Conservation (phyloP, 495 filamentous ascomycete species). For the Penicillium cosmopolitanum region DNA sequence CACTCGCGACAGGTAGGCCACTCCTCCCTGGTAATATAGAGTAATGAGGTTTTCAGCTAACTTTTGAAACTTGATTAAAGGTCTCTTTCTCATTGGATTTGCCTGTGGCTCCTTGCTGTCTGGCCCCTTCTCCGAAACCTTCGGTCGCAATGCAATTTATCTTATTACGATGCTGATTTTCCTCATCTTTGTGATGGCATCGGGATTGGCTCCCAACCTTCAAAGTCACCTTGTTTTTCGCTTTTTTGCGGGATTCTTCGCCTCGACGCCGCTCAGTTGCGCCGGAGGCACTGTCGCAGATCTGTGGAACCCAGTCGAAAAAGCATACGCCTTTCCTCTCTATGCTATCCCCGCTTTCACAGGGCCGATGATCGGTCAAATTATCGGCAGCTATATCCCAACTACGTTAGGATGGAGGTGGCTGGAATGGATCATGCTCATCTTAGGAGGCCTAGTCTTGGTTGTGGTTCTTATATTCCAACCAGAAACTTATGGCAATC, state of each 20-base stretch:
- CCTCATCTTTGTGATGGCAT: constrained; percentile 50
- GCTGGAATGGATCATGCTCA: constrained; percentile 51
- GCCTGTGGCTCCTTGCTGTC: constrained; percentile 51
- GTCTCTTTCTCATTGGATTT: constrained; percentile 49
- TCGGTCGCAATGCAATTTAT: constrained; percentile 59
- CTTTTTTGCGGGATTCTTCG: constrained; percentile 52
- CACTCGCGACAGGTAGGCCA: neutral
- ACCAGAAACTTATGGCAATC: constrained; percentile 51
- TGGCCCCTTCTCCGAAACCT: constrained; percentile 57
- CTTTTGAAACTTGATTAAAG: neutral
- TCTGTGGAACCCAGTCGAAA: constrained; percentile 47
- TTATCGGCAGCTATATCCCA: constrained; percentile 37
- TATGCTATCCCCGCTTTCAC: constrained; percentile 44
- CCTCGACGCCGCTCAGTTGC: constrained; percentile 46
- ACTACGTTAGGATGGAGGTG: constrained; percentile 44
- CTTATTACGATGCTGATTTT: constrained; percentile 45
- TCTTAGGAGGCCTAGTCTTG: constrained; percentile 43
- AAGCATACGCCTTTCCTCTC: constrained; percentile 45
- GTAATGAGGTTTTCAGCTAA: neutral
- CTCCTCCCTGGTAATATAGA: neutral
- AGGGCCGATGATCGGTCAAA: constrained; percentile 44
- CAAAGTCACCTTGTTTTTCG: constrained; percentile 46
- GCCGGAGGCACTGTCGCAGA: constrained; percentile 51
- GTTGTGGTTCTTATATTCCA: constrained; percentile 40
- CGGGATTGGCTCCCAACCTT: constrained; percentile 46